Evolutionary conservation across 2,329 filamentous ascomycete species (phyloP), one percentile per base, ranked within the genome.

Genomic region (Tolypocladium sp.): DNA sequence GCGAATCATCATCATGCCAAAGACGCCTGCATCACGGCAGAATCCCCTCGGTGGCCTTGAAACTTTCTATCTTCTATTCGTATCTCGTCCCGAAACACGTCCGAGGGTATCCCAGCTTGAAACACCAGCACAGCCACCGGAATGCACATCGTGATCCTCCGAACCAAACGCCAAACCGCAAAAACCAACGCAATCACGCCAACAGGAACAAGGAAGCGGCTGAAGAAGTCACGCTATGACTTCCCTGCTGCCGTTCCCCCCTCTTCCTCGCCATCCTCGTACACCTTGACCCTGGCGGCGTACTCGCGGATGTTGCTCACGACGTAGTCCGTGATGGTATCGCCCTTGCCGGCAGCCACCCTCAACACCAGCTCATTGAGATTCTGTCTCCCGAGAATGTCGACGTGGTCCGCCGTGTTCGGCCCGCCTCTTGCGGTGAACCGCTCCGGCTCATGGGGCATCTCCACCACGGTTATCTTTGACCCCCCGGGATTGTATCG

Each of bases 381-480:
- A 38, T 86, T 91, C 65, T 92, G 87, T 37, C 94, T 80, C 1
- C 94, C 94, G 3, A 99, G 80, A 60, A 99, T 99, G 70, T 99
- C 94, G 56, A 99, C 94, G 69, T 99, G 94, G 70, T 99, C 94
- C 17, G 92, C 92, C 62, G 82, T 86, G 61, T 84, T 85, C 30
- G 84, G 83, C 0, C 85, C 86, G 22, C 86, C 86, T 58, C 94
- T 80, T 0, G 94, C 91, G 66, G 87, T 93, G 72, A 97, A 99
- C 22, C 91, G 79, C 66, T 97, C 93, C 1, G 94, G 94, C 69
- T 97, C 92, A 70, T 99, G 94, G 1, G 88, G 90, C 94, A 99
- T 99, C 77, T 99, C 94, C 62, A 89, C 92, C 0, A 92, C 90
- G 46, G 86, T 95, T 63, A 99, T 78, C 67, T 91, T 85, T 38